Conservation (phyloP, 805 yeast genomes). For the Ogataea allantospora region DNA sequence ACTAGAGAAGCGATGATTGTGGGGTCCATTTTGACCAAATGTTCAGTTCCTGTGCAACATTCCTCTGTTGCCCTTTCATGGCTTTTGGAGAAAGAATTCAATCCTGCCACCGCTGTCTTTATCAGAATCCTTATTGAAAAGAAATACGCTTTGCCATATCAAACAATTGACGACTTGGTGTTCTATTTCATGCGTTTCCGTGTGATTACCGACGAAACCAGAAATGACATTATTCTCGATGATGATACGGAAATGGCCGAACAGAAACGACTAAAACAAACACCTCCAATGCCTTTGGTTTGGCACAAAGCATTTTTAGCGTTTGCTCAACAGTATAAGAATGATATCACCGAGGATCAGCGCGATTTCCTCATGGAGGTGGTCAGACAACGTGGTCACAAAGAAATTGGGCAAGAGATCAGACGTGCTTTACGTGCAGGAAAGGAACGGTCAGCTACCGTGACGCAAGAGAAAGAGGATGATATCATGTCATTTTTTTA, state of each 20-base stretch:
- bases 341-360: constrained; percentile 98
- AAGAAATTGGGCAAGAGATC: constrained; percentile 87
- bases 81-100: constrained; percentile 75
- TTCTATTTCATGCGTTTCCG: constrained; percentile 93
- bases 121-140: constrained; percentile 88
- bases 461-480: constrained; percentile 23
- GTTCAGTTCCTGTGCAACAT: constrained; percentile 91
- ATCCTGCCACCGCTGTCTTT: constrained; percentile 87
- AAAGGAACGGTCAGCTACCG: constrained; percentile 46
- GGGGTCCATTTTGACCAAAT: constrained; percentile 84
- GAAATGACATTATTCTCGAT: constrained; percentile 24
- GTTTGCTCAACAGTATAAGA: constrained; percentile 94
- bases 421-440: constrained; percentile 93
- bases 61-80: constrained; percentile 94
- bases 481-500: constrained; percentile 34
- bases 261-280: constrained; percentile 30
- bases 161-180: constrained; percentile 90
- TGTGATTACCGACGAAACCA: constrained; percentile 44
- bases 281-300: constrained; percentile 81
- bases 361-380: constrained; percentile 91
- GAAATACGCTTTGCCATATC: constrained; percentile 95
- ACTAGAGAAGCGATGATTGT: constrained; percentile 94
- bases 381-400: constrained; percentile 85
- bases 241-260: constrained; percentile 30
- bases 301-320: constrained; percentile 97